Evolutionary conservation across 1,284 basidiomycete species (phyloP), one percentile per base, ranked within the genome.

Genomic region (Trichosporon inkin): DNA sequence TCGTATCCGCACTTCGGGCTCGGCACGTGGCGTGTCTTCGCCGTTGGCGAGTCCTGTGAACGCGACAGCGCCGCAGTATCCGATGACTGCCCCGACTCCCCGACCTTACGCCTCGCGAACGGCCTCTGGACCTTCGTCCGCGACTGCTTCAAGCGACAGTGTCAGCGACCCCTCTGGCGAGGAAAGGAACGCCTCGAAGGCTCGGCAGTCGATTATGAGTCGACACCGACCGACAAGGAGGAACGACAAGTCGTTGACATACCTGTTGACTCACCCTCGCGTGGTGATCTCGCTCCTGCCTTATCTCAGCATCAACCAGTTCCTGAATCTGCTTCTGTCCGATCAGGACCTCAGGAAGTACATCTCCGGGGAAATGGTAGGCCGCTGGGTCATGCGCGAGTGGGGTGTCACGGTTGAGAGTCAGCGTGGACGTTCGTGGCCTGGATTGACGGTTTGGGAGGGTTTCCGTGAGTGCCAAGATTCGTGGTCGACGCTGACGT

Each of bases 391-490:
- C 3, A 63, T 73, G 62, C 53, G 63, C 39, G 74, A 76, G 56
- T 79, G 77, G 77, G 71, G 71, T 6, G 61, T 79, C 8, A 61
- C 62, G 10, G 44, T 74, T 0, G 72, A 69, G 17, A 53, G 62
- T 5, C 68, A 71, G 35, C 62, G 64, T 36, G 70, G 70, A 8
- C 61, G 72, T 10, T 70, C 65, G 22, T 78, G 77, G 76, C 77
- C 77, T 1, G 77, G 77, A 52, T 57, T 79, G 34, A 74, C 73
- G 0, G 76, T 79, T 1, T 79, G 77, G 77, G 77, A 79, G 56
- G 77, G 77, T 2, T 77, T 77, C 59, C 63, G 77, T 78, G 62
- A 74, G 77, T 73, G n/a, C 20, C n/a, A 10, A 16, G 16, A 8
- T 37, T 10, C 2, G 10, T 4, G 13, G 41, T n/a, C 10, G 37